phyloP scores from a whole-genome alignment of 2,329 filamentous ascomycete species.

The Endoconidiophora polonica region DNA sequence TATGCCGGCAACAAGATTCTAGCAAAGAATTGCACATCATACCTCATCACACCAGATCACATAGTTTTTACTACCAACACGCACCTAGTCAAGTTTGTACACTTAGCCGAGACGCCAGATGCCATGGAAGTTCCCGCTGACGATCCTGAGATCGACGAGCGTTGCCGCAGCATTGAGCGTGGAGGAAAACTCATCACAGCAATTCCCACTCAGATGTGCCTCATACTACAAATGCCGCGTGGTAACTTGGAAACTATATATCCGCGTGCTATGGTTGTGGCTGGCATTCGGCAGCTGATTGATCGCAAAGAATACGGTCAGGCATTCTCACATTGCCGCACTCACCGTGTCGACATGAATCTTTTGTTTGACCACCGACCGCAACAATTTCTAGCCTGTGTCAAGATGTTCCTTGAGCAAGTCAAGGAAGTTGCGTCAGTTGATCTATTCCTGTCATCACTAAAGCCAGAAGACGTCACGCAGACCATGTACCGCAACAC shows the following conservation, averaged over 20 bases:
- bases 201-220: slow-evolving; percentile 70
- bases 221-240: slow-evolving; percentile 87
- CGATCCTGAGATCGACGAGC: slow-evolving; percentile 79
- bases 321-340: slow-evolving; percentile 77
- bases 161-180: slow-evolving; percentile 81
- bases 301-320: slow-evolving; percentile 64
- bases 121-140: slow-evolving; percentile 71
- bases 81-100: slow-evolving; percentile 86
- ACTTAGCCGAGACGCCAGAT: slow-evolving; percentile 45
- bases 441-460: slow-evolving; percentile 77
- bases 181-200: slow-evolving; percentile 76
- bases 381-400: slow-evolving; percentile 61
- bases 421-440: slow-evolving; percentile 67
- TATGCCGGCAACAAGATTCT: slow-evolving; percentile 61
- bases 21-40: slow-evolving; percentile 82
- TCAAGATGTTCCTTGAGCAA: slow-evolving; percentile 67
- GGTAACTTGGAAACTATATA: slow-evolving; percentile 93
- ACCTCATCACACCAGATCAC: slow-evolving; percentile 63
- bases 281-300: slow-evolving; percentile 70
- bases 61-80: slow-evolving; percentile 85
- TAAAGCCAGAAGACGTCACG: slow-evolving; percentile 86
- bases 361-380: slow-evolving; percentile 90
- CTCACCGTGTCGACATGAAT: slow-evolving; percentile 94
- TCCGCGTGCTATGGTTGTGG: slow-evolving; percentile 79
- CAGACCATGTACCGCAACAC: slow-evolving; percentile 90